Conservation (phyloP, 768 basidiomycete species). For the Agaricus bisporus region DNA sequence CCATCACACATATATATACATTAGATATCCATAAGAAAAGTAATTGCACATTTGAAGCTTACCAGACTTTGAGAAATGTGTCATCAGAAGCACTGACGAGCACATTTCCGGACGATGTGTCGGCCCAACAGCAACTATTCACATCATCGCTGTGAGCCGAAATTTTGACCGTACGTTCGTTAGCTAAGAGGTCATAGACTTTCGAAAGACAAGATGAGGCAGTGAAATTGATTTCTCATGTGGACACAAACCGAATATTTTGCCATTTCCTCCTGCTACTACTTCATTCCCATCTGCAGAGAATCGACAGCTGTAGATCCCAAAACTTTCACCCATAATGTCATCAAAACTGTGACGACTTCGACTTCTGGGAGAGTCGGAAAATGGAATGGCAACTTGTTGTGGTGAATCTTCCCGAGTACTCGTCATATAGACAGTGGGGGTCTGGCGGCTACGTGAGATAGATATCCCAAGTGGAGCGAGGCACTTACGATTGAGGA, state of each 20-base stretch:
- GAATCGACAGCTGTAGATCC: conserved; percentile 93
- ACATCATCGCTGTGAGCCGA: conserved; percentile 87
- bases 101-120: conserved; percentile 87
- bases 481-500: conserved; percentile 66
- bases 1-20: conserved; percentile 11
- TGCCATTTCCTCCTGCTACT: conserved; percentile 84
- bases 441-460: conserved; percentile 35
- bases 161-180: conserved; percentile 78
- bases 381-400: conserved; percentile 60
- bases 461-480: not conserved
- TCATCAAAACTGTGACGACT: conserved; percentile 25
- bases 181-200: conserved; percentile 90
- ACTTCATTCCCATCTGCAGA: conserved; percentile 96
- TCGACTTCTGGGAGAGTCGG: conserved; percentile 36
- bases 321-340: conserved; percentile 42
- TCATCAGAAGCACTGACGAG: conserved; percentile 96
- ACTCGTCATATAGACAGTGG: conserved; percentile 70
- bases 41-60: conserved; percentile 24
- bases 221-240: conserved; percentile 1
- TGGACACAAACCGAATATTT: conserved; percentile 52
- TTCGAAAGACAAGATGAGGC: conserved; percentile 2
- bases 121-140: conserved; percentile 96
- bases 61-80: conserved; percentile 94
- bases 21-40: conserved; percentile 35
- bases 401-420: conserved; percentile 54